A percentile compares a stretch with the other conserved stretches of the same genome.
Conservation (phyloP, 306 rosid genomes). For the Cercis canadensis region DNA sequence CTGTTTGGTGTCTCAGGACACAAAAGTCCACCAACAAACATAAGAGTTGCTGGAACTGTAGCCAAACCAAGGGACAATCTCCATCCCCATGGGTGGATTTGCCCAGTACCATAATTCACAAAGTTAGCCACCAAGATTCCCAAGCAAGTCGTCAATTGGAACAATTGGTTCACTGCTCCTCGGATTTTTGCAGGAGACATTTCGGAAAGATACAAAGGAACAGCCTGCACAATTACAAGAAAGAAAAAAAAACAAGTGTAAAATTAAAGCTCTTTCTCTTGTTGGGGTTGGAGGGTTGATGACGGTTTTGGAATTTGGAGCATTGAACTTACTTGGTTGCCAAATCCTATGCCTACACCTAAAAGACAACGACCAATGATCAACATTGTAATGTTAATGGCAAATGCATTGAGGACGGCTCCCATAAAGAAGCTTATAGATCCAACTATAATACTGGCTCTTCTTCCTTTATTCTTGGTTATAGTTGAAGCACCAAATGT, state of each 20-base stretch:
- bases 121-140: slow-evolving; percentile 74
- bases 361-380: slow-evolving; percentile 60
- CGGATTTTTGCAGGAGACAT: slow-evolving; percentile 86
- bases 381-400: slow-evolving; percentile 54
- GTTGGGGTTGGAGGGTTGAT: no score
- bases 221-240: slow-evolving; percentile 55
- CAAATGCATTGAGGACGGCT: slow-evolving; percentile 56
- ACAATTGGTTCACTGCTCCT: slow-evolving; percentile 73
- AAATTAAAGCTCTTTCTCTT: no score
- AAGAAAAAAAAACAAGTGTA: not conserved
- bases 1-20: slow-evolving; percentile 96
- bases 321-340: slow-evolving; percentile 51
- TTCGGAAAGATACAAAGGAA: slow-evolving; percentile 88
- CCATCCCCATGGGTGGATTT: slow-evolving; percentile 90
- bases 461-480: no score
- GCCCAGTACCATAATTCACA: slow-evolving; percentile 65
- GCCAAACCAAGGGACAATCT: slow-evolving; percentile 90
- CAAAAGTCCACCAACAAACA: slow-evolving; percentile 84
- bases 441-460: slow-evolving; percentile 67
- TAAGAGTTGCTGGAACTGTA: slow-evolving; percentile 68
- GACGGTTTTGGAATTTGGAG: not conserved
- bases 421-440: slow-evolving; percentile 65
- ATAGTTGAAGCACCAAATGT: slow-evolving; percentile 69
- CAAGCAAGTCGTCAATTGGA: slow-evolving; percentile 72
- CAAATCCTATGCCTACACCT: no score